Base-by-base conservation (phyloP, 805 yeast species). In the Candida krabiensis region DNA sequence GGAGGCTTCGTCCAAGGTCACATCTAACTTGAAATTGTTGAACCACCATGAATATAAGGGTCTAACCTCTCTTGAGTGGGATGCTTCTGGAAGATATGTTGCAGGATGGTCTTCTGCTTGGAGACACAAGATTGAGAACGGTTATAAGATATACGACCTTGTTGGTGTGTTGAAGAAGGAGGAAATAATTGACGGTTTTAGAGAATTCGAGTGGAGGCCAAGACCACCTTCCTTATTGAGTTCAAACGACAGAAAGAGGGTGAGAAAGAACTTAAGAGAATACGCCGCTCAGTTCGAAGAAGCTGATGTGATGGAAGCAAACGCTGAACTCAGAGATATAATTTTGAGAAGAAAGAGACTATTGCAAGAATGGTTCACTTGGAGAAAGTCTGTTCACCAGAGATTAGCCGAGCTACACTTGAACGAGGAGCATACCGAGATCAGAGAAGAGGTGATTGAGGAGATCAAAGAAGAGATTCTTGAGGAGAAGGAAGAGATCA, bases 151-250 rank as follows among this genome's bases (percentile, higher is more conserved):
- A 48, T 90, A 73, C 68, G 95, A 89, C 62, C 75, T 86, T 63
- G 82, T 85, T 34, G 99, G 99, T 56, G 73, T 71, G 50, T 50
- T 80, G 49, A 63, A 87, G 44, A 80, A 82, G 52, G 93, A 86
- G 53, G 96, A 90, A 57, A 64, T 75, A 17, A 64, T 86, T 44
- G 93, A 86, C 54, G 85, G 82, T 39, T 88, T 93, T 77, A 86
- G 81, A 67, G 90, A 86, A 46, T 86, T 91, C 56, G 71, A 79
- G 46, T 93, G 99, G 99, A 86, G 99, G 73, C 98, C 98, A 56
- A 83, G 99, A 70, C 99, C 99, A 35, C 78, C 77, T 14, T 74
- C 89, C 2, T 65, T 82, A 49, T 77, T 93, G 59, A 71, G 81
- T 44, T 79, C 82, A 54, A 83, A 79, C 50, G 95, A 87, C 63